A percentile compares a stretch with the other conserved stretches of the same genome.
Conservation (phyloP, 495 filamentous ascomycete genomes). For the Penicillium flavigenum region DNA sequence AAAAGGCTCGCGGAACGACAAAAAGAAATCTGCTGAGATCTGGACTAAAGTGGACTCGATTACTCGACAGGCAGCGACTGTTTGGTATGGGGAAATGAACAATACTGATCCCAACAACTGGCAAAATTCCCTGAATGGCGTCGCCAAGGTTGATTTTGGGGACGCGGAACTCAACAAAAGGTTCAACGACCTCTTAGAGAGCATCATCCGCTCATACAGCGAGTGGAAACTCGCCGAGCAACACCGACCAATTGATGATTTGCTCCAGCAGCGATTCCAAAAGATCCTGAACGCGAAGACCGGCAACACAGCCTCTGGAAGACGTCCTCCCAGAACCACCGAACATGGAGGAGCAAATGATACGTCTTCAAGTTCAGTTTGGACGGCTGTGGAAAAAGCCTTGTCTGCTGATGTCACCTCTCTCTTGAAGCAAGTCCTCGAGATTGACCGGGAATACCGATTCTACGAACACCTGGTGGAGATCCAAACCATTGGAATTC, state of each 20-base stretch:
- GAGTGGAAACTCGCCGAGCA: background rate
- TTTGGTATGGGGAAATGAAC: background rate
- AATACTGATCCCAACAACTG: background rate
- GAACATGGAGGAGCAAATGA: background rate
- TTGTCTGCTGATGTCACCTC: constrained; percentile 1
- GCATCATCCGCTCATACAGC: background rate
- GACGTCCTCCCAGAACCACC: background rate
- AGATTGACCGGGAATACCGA: constrained; percentile 33
- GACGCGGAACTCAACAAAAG: background rate
- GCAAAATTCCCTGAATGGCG: background rate
- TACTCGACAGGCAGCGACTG: background rate
- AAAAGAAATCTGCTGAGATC: background rate
- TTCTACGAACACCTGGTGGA: constrained; percentile 27
- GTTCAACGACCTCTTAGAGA: background rate
- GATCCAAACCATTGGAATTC: constrained; percentile 24
- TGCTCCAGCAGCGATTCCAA: background rate
- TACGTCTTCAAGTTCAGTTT: background rate
- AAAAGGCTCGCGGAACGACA: background rate
- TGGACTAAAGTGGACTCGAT: background rate
- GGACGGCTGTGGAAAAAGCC: constrained; percentile 9
- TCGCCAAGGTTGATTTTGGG: background rate
- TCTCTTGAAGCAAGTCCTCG: constrained; percentile 22
- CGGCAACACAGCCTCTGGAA: background rate
- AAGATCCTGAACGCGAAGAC: background rate
- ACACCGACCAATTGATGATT: background rate